Conservation (phyloP, 495 filamentous ascomycete species). For the Acidiella bohemica region DNA sequence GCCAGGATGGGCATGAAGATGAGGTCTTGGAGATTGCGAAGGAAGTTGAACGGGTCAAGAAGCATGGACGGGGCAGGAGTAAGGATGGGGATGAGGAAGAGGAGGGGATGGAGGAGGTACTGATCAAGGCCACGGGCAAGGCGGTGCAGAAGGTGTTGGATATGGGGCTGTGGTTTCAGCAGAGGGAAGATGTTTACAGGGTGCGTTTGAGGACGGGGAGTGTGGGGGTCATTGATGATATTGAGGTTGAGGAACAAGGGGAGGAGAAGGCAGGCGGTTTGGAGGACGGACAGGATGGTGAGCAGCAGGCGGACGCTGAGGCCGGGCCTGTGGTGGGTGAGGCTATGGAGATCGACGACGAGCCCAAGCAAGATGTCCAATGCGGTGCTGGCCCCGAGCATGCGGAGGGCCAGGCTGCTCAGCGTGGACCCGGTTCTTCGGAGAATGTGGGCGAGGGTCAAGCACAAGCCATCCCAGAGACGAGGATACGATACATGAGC, state of each 20-base stretch:
- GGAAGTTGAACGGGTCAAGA: constrained; percentile 28
- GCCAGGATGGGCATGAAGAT: constrained; percentile 16
- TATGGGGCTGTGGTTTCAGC: constrained; percentile 30
- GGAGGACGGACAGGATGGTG: too few species aligned
- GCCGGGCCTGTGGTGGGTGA: too few species aligned
- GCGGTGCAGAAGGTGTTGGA: constrained; percentile 60
- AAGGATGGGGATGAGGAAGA: constrained; percentile 4
- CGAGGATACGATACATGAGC: constrained; percentile 19
- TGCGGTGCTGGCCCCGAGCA: too few species aligned
- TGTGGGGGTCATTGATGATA: constrained; percentile 31
- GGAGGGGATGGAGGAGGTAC: constrained; percentile 37
- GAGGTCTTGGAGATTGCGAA: constrained; percentile 15
- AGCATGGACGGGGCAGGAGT: constrained; percentile 2
- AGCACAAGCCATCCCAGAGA: constrained; percentile 15
- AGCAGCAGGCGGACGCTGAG: not conserved
- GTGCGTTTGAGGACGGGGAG: constrained; percentile 29
- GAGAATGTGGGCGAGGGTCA: too few species aligned
- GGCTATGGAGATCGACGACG: too few species aligned
- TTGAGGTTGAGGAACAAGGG: constrained; percentile 18
- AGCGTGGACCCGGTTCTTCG: too few species aligned
- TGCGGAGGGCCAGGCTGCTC: too few species aligned
- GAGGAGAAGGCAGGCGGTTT: constrained; percentile 3
- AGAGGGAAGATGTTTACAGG: constrained; percentile 21
- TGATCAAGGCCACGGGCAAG: constrained; percentile 63
- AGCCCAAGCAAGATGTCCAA: too few species aligned